phyloP scores from a whole-genome alignment of 345 rosid species.

The Isatis tinctoria region DNA sequence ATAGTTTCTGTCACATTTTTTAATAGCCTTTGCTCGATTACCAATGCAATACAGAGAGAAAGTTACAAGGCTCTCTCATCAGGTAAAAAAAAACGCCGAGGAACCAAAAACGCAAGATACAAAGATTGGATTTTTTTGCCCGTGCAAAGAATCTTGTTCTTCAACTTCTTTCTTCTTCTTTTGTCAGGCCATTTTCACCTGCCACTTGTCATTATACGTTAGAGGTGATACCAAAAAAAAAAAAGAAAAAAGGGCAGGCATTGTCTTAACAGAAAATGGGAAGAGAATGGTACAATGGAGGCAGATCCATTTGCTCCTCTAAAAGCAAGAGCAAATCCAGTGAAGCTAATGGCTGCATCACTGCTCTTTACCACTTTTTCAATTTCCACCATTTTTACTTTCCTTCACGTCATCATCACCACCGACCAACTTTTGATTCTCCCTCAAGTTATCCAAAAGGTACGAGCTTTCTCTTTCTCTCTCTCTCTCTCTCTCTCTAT shows the following conservation, averaged over 20 bases:
- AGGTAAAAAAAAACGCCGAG: not conserved
- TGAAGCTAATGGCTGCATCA: conserved; percentile 56
- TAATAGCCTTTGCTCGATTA: conserved; percentile 6
- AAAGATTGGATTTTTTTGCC: not conserved
- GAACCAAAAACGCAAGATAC: not conserved
- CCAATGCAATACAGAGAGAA: conserved; percentile 1
- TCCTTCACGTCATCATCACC: conserved; percentile 36
- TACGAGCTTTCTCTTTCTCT: conserved; percentile 15
- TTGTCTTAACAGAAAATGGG: conserved; percentile 41
- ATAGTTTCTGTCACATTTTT: conserved; percentile 1
- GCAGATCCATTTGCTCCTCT: conserved; percentile 20
- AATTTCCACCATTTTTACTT: conserved; percentile 55
- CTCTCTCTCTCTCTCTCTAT: not conserved
- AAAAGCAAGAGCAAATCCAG: not conserved
- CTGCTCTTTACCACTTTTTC: conserved; percentile 59
- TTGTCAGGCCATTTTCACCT: conserved; percentile 12
- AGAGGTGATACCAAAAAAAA: not conserved
- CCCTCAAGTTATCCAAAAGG: conserved; percentile 38
- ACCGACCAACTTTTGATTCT: conserved; percentile 19
- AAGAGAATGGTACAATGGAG: conserved; percentile 46
- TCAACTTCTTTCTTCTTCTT: conserved; percentile 1
- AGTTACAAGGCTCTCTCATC: not conserved
- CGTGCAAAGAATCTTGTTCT: conserved; percentile 2
- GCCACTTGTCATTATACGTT: conserved; percentile 5
- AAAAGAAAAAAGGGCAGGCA: not conserved